phyloP scores from a whole-genome alignment of 1,284 basidiomycete species.

The Cutaneotrichosporon daszewskae region DNA sequence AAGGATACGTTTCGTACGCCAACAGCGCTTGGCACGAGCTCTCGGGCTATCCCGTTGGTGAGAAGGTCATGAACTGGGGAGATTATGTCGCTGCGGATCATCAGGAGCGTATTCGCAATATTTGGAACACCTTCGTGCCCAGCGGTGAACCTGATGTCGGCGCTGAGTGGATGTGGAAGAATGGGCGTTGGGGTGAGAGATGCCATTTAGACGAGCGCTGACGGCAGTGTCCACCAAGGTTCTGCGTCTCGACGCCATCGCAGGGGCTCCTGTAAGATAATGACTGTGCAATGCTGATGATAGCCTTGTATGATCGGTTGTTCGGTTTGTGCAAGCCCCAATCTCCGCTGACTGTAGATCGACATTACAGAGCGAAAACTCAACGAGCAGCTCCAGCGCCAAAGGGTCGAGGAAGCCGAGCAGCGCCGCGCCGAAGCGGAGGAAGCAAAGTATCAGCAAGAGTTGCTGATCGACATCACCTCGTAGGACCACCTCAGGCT shows the following conservation, averaged over 20 bases:
- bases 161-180: constrained; percentile 31
- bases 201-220: neutral
- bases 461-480: constrained; percentile 45
- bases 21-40: constrained; percentile 37
- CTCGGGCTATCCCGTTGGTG: constrained; percentile 23
- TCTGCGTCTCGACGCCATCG: constrained; percentile 34
- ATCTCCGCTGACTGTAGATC: constrained; percentile 41
- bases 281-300: constrained; percentile 9
- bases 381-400: constrained; percentile 36
- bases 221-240: constrained; percentile 20
- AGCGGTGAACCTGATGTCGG: constrained; percentile 3
- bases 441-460: constrained; percentile 43
- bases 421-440: constrained; percentile 41
- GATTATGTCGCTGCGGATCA: constrained; percentile 23
- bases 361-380: constrained; percentile 44
- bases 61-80: constrained; percentile 27
- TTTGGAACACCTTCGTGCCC: constrained; percentile 24
- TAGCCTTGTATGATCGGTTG: constrained; percentile 37
- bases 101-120: constrained; percentile 12
- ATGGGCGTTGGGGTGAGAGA: constrained; percentile 25
- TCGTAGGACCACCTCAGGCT: constrained; percentile 12
- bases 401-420: constrained; percentile 40
- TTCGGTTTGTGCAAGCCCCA: constrained; percentile 35
- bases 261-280: constrained; percentile 19
- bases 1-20: constrained; percentile 35